Percentiles rank a stretch among this genome's conserved stretches.
Conservation (phyloP, 2,329 filamentous ascomycete genomes). For the Mycocentrospora acerina region DNA sequence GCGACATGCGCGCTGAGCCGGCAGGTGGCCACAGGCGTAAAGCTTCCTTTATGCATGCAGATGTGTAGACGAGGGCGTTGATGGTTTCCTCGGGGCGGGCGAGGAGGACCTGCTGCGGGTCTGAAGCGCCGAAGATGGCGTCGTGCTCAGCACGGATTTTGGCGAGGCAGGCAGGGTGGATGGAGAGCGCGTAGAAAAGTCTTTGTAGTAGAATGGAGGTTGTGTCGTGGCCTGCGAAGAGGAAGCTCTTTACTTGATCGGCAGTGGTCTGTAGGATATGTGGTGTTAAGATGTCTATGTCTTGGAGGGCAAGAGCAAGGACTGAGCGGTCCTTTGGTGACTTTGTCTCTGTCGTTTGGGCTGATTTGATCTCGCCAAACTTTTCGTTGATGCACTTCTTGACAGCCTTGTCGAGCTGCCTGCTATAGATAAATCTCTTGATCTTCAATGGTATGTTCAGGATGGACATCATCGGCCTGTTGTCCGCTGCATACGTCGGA, state of each 20-base stretch:
- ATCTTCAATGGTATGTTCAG: constrained; percentile 22
- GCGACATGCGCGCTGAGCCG: constrained; percentile 43
- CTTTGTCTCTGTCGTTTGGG: constrained; percentile 14
- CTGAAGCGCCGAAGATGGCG: constrained; percentile 51
- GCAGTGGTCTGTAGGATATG: constrained; percentile 41
- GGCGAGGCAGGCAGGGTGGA: constrained; percentile 31
- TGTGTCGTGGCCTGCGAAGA: constrained; percentile 53
- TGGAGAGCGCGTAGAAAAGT: constrained; percentile 34
- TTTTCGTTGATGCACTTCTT: constrained; percentile 30
- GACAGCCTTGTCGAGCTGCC: constrained; percentile 25
- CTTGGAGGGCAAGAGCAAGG: constrained; percentile 36
- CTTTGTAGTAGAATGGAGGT: constrained; percentile 40
- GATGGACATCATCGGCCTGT: constrained; percentile 21
- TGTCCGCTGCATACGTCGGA: constrained; percentile 20
- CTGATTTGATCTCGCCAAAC: constrained; percentile 25
- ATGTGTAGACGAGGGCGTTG: constrained; percentile 53
- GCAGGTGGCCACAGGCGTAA: constrained; percentile 57
- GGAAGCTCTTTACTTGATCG: constrained; percentile 46
- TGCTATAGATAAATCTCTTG: constrained; percentile 21
- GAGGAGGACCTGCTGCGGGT: constrained; percentile 44
- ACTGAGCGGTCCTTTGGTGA: constrained; percentile 31
- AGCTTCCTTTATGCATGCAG: constrained; percentile 57
- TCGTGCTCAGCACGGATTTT: constrained; percentile 54
- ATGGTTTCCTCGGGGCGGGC: constrained; percentile 51
- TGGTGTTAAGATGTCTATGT: constrained; percentile 36